Base-by-base conservation (phyloP, 306 rosid genomes). In the Glycine latifolia region DNA sequence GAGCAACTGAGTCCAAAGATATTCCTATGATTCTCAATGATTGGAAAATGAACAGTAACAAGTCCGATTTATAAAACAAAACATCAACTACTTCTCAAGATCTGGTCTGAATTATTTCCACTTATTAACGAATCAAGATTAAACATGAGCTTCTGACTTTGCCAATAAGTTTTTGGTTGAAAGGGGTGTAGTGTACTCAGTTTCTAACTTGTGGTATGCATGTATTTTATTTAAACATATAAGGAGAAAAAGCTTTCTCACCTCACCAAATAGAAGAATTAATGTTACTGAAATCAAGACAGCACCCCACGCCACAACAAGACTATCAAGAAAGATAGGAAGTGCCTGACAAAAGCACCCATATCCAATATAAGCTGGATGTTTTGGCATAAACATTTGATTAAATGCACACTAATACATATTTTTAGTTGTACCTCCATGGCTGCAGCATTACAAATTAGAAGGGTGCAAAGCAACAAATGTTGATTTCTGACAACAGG, bases 241-340 rank as follows among this genome's bases (percentile, higher is more conserved):
- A 16, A 69, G 74, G 54, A 7, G 50, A 70, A 52, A 78, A 13
- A 48, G 8, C 10, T 16, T 46, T 67, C 91, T 85, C 46, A 93
- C 98, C 99, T 95, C 99, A 39, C 98, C 97, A 67, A 93, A 95
- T 54, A 95, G 92, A 81, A 95, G 99, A 95, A 95, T 91, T 83
- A 95, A 85, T 41, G 99, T 95, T 74, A 95, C 99, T 0, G 98
- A 95, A 76, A 95, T 87, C 16, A 95, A 82, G 66, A 95, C 79
- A 39, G 99, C 99, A 59, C 91, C 97, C 92, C 87, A 88, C 10
- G 94, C 91, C 67, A 73, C 81, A 52, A 95, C 82, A 73, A 95
- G 92, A 80, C 88, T 79, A 58, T 95, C 97, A 44, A 95, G 98
- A 79, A 91, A 95, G 48, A 95, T 95, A 48, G 99, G 99, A 82